Evolutionary conservation across 495 filamentous ascomycete genomes (phyloP).

Genomic region (Podospora bellae-mahoneyi): DNA sequence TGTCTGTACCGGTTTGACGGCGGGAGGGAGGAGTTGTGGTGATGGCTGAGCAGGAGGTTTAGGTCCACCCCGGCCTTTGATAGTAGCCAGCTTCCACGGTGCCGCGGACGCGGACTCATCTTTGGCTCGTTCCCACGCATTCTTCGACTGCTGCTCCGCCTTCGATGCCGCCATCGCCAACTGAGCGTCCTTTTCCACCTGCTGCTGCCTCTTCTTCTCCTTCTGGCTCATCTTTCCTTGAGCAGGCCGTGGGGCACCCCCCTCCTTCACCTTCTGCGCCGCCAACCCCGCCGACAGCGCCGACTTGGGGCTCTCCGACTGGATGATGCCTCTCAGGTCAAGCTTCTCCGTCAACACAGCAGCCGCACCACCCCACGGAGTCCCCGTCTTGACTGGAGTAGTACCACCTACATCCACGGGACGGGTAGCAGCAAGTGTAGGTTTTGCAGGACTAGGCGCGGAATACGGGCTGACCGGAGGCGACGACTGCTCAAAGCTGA

Average conservation of each 20-base stretch:
- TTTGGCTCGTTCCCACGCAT: constrained; percentile 34
- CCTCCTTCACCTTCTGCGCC: constrained; percentile 46
- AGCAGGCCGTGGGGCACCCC: constrained; percentile 31
- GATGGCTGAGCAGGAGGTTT: constrained; percentile 35
- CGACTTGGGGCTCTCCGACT: constrained; percentile 67
- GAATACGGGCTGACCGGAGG: not conserved
- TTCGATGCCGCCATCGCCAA: constrained; percentile 26
- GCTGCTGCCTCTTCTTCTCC: constrained; percentile 78
- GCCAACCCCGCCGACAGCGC: constrained; percentile 71
- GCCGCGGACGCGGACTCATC: constrained; percentile 41
- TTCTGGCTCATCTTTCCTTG: constrained; percentile 75
- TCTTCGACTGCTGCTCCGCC: constrained; percentile 22
- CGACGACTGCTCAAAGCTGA: constrained; percentile 11
- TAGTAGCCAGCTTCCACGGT: constrained; percentile 68
- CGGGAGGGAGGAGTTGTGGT: constrained; percentile 38
- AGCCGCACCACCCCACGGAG: constrained; percentile 59
- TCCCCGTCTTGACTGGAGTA: constrained; percentile 26
- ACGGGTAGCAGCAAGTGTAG: not conserved
- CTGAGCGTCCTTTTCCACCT: constrained; percentile 45
- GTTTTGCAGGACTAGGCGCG: not conserved
- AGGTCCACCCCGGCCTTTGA: constrained; percentile 26
- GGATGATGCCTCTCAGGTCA: constrained; percentile 80
- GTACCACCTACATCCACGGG: not conserved
- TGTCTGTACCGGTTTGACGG: constrained; percentile 23
- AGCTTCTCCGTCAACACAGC: constrained; percentile 59